These are phyloP conservation scores for Macaranga tanarius DNA, from an alignment of 441 rosid genomes.

Conservation along the genomic window DNA sequence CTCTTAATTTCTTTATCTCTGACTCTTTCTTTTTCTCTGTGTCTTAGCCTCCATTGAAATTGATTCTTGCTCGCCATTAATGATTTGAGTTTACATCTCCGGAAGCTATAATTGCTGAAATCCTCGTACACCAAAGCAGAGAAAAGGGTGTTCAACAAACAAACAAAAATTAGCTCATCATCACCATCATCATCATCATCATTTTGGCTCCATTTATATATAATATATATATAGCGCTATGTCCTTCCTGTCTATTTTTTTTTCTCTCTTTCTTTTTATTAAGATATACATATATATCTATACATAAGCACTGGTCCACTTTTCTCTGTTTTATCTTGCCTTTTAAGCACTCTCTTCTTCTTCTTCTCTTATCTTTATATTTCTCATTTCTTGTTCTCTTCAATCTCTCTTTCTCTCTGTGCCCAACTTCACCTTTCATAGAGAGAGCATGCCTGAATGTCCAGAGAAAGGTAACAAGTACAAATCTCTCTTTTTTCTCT, in stretches of 20 bases:
- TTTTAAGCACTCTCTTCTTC: conserved; percentile 57
- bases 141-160: conserved; percentile 19
- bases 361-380: conserved; percentile 30
- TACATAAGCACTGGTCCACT: conserved; percentile 29
- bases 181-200: conserved; percentile 10
- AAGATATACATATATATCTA: not conserved
- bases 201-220: conserved; percentile 7
- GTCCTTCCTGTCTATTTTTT: conserved; percentile 14
- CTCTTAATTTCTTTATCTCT: conserved; percentile 11
- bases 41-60: conserved; percentile 10
- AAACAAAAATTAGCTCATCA: conserved; percentile 19
- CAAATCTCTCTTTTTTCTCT: conserved; percentile 6
- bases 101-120: conserved; percentile 14
- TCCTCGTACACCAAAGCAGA: conserved; percentile 21
- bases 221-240: too few relatives aligned
- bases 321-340: conserved; percentile 56
- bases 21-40: conserved; percentile 2
- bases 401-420: conserved; percentile 19
- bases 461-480: conserved; percentile 83
- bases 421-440: conserved; percentile 12
- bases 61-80: not conserved
- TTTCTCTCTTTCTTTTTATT: conserved; percentile 14
- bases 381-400: conserved; percentile 23
- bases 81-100: not conserved
- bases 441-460: conserved; percentile 92